Evolutionary conservation across 805 yeast genomes (phyloP).

Genomic region (Saturnispora zaruensis): DNA sequence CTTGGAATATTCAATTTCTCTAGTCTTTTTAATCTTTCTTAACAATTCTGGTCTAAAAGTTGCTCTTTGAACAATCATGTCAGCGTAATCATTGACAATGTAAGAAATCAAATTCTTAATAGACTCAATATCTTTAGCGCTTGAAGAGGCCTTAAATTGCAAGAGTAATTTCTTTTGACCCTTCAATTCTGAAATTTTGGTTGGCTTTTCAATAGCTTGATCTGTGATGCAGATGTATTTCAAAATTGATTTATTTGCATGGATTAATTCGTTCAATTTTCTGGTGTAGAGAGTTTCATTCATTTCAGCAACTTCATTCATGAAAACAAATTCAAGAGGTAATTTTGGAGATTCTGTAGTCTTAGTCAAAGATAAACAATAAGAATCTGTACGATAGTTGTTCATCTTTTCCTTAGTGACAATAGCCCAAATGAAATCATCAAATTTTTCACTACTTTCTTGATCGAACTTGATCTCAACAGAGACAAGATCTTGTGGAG

Average conservation of each 20-base stretch:
- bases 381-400: constrained; percentile 63
- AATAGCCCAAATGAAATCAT: constrained; percentile 72
- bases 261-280: constrained; percentile 39
- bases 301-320: constrained; percentile 83
- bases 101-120: constrained; percentile 54
- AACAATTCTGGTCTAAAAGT: constrained; percentile 66
- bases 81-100: constrained; percentile 34
- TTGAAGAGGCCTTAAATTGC: constrained; percentile 43
- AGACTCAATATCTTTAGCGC: constrained; percentile 40
- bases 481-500: constrained; percentile 52
- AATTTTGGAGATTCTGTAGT: constrained; percentile 64
- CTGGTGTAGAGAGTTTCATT: constrained; percentile 53
- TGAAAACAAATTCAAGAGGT: constrained; percentile 71
- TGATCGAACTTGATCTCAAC: constrained; percentile 49
- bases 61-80: constrained; percentile 29
- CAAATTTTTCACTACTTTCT: constrained; percentile 37
- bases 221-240: constrained; percentile 77
- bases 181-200: constrained; percentile 42
- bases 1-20: constrained; percentile 66
- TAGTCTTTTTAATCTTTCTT: constrained; percentile 67
- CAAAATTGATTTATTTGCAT: constrained; percentile 35
- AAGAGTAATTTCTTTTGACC: constrained; percentile 49
- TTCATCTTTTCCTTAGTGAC: constrained; percentile 83
- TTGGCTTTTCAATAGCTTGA: constrained; percentile 68
- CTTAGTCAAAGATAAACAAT: constrained; percentile 76